These are phyloP conservation scores for Tricholoma flavovirens DNA, from an alignment of 768 basidiomycete genomes.

Conservation along the genomic window DNA sequence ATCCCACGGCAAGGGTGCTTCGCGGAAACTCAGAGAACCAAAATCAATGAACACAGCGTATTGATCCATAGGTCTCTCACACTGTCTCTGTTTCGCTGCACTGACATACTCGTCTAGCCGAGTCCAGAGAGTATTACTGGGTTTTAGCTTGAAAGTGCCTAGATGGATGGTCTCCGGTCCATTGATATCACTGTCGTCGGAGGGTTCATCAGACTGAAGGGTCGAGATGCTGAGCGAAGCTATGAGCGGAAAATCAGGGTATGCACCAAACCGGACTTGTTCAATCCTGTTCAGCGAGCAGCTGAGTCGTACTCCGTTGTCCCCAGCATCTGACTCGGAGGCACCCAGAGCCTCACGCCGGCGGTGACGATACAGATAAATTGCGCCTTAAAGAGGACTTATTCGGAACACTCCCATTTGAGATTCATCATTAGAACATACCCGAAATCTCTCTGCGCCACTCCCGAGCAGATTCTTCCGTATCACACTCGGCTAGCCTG, in stretches of 20 bases:
- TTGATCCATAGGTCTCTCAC: conserved; percentile 7
- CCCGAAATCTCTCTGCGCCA: conserved; percentile 47
- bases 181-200: conserved; percentile 13
- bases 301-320: conserved; percentile 38
- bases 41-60: conserved; percentile 35
- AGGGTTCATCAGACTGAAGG: conserved; percentile 9
- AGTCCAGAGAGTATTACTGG: conserved; percentile 25
- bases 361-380: conserved; percentile 41
- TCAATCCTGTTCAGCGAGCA: conserved; percentile 38
- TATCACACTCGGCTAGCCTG: conserved; percentile 47
- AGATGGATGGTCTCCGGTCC: conserved; percentile 26
- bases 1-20: conserved; percentile 10
- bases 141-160: conserved; percentile 19
- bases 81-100: conserved; percentile 23
- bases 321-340: conserved; percentile 21
- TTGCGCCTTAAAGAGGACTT: conserved; percentile 28
- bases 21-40: conserved; percentile 33
- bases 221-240: conserved; percentile 17
- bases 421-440: conserved; percentile 9
- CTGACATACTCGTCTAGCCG: conserved; percentile 21
- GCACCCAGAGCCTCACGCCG: conserved; percentile 28
- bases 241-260: conserved; percentile 23
- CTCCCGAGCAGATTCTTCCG: conserved; percentile 44
- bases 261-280: conserved; percentile 16
- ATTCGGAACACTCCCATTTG: background rate